Base-by-base conservation (phyloP, 352 stramenopile genomes). In the Blastocystis sp. region DNA sequence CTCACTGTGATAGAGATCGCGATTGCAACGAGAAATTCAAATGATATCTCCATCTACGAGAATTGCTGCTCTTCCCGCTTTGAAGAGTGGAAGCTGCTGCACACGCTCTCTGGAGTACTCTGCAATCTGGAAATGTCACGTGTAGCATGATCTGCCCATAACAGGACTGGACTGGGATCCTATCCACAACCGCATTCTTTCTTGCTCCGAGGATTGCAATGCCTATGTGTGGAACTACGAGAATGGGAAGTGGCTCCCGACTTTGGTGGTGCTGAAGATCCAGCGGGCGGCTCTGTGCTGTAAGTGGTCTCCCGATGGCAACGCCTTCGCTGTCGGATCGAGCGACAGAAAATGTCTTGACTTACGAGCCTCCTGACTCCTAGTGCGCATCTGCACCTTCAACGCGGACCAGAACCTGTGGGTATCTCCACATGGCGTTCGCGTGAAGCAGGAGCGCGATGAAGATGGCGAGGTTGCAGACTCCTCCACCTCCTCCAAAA, bases 161-260 rank as follows among this genome's bases (percentile, higher is more conserved):
- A 87, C 76, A 34, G 56, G 48, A 7, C n/a, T 87, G 1, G 76
- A 87, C 65, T 87, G 76, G 76, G 62, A 74, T 64, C 62, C 76
- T 1, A 87, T 62, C 41, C 62, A 76, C 21, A 76, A 76, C n/a
- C 62, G 65, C 45, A 87, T 87, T 77, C 45, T 87, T 0, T 77
- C 76, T 0, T 87, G 76, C 56, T 77, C 62, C 17, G 76, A 87
- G 52, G 76, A 87, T 2, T 87, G 76, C 65, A 87, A 74, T 10
- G 76, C 76, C 2, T 77, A 87, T 61, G 76, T 87, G 40, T 87
- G 76, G 76, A 87, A 87, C 38, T 87, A 59, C n/a, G 76, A 87
- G 21, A 43, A 87, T n/a, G 43, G 43, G 14, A 87, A 71, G 56
- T 87, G 76, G 76, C 69, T 87, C 40, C 65, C 62, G 9, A 76